A percentile compares a stretch with the other conserved stretches of the same genome.
phyloP scores from a whole-genome alignment of 1,284 basidiomycete species.

The Pascua sp. region DNA sequence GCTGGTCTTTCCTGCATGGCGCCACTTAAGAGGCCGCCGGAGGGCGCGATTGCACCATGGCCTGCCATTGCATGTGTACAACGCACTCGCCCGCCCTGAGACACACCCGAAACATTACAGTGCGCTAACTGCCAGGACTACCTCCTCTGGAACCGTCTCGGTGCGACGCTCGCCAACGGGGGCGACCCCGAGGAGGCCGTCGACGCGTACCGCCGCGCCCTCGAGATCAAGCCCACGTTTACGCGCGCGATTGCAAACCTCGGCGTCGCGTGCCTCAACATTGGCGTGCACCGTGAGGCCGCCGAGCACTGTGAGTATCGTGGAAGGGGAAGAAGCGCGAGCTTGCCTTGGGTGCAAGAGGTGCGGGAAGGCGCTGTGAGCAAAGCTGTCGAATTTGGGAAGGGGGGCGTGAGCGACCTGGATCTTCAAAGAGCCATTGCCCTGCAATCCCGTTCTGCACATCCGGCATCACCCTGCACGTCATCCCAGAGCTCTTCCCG shows the following conservation, averaged over 20 bases:
- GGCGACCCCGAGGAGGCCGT: constrained; percentile 93
- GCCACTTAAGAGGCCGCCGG: no score
- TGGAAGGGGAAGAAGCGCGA: not conserved
- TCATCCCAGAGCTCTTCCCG: no score
- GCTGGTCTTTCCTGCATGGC: no score
- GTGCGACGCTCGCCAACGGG: constrained; percentile 92
- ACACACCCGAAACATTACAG: not conserved
- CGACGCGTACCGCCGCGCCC: constrained; percentile 87
- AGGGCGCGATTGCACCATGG: no score
- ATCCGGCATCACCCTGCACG: no score
- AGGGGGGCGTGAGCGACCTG: no score
- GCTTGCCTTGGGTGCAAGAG: no score
- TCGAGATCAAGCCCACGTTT: constrained; percentile 91
- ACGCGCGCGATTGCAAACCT: constrained; percentile 98
- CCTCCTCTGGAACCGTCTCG: constrained; percentile 92
- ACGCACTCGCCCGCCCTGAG: not conserved
- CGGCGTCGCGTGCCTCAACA: constrained; percentile 93
- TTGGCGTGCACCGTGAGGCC: constrained; percentile 92
- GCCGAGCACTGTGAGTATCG: constrained; percentile 72
- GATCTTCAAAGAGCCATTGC: not conserved
- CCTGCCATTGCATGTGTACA: not conserved
- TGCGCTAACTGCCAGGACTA: constrained; percentile 66
- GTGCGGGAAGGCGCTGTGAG: not conserved
- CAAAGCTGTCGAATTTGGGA: no score
- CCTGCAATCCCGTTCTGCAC: not conserved